Evolutionary conservation across 1,139 yeast species (phyloP).

Genomic region (Hyphopichia fennica): DNA sequence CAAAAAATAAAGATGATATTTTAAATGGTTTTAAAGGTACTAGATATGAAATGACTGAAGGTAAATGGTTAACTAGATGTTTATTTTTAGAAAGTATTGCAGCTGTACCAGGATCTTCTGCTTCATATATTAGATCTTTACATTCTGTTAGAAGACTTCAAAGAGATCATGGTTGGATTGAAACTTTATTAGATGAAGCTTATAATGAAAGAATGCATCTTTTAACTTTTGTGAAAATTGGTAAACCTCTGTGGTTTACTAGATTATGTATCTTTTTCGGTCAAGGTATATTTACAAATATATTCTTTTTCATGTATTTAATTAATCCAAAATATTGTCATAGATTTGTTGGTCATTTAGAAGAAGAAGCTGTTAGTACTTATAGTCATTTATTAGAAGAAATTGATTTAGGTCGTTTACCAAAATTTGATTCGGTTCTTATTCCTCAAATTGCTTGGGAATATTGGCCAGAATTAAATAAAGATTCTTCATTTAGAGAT

Average conservation of each 20-base stretch:
- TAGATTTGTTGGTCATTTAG: slow-evolving; percentile 75
- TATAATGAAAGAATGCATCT: slow-evolving; percentile 80
- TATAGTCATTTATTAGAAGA: slow-evolving; percentile 61
- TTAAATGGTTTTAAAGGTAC: slow-evolving; percentile 43
- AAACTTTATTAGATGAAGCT: slow-evolving; percentile 73
- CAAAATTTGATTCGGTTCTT: slow-evolving; percentile 42
- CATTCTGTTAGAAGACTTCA: slow-evolving; percentile 59
- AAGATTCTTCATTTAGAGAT: slow-evolving; percentile 56
- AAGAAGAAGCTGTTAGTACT: slow-evolving; percentile 77
- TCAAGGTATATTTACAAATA: slow-evolving; percentile 71
- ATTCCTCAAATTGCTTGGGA: slow-evolving; percentile 61
- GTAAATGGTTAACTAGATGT: slow-evolving; percentile 67
- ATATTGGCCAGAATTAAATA: slow-evolving; percentile 59
- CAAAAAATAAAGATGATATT: slow-evolving; percentile 31
- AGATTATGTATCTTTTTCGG: slow-evolving; percentile 57
- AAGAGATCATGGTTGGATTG: slow-evolving; percentile 77
- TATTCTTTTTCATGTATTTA: slow-evolving; percentile 63
- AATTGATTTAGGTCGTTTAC: slow-evolving; percentile 54
- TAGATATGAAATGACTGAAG: slow-evolving; percentile 57
- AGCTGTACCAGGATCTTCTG: slow-evolving; percentile 80
- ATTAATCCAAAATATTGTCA: slow-evolving; percentile 67
- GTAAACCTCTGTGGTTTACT: slow-evolving; percentile 64
- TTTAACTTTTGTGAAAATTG: slow-evolving; percentile 65
- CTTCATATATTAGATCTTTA: slow-evolving; percentile 66
- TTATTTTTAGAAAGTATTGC: slow-evolving; percentile 74